Evolutionary conservation across 192 early-diverging fungal genomes (phyloP).

Genomic region (Coemansia sp.): DNA sequence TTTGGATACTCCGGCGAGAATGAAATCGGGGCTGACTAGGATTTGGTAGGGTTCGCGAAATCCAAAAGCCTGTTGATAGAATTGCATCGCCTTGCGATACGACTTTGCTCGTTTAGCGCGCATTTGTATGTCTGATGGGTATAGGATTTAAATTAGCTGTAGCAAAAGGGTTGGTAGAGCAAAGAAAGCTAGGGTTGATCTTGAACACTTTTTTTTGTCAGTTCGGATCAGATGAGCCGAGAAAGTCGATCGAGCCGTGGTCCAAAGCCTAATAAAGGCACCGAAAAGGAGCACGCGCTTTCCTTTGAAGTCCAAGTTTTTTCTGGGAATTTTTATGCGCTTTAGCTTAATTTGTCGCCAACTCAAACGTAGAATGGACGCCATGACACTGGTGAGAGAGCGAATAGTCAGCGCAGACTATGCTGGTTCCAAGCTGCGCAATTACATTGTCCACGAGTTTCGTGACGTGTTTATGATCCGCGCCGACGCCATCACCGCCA

Average conservation of each 20-base stretch:
- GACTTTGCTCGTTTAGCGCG: constrained; percentile 77
- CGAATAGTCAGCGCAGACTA: background rate
- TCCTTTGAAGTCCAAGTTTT: background rate
- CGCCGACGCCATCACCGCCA: constrained; percentile 17
- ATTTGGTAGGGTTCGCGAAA: constrained; percentile 95
- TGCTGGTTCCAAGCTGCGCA: constrained; percentile 33
- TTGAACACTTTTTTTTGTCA: background rate
- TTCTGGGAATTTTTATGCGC: background rate
- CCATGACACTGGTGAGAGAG: constrained; percentile 6
- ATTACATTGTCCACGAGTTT: constrained; percentile 32
- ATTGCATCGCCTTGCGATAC: constrained; percentile 76
- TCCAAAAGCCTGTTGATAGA: constrained; percentile 77
- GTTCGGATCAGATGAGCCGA: background rate
- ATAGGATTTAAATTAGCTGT: background rate
- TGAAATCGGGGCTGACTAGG: constrained; percentile 81
- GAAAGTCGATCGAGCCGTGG: background rate
- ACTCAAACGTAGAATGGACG: background rate
- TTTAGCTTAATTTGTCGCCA: constrained; percentile 1
- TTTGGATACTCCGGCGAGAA: constrained; percentile 62
- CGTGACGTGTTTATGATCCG: constrained; percentile 30
- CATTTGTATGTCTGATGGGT: constrained; percentile 57
- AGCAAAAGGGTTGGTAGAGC: background rate
- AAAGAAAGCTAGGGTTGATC: background rate
- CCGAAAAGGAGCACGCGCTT: background rate
- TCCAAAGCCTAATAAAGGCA: background rate